Evolutionary conservation across 139 green algal species (phyloP).

Genomic region (Yamagishiella unicocca): DNA sequence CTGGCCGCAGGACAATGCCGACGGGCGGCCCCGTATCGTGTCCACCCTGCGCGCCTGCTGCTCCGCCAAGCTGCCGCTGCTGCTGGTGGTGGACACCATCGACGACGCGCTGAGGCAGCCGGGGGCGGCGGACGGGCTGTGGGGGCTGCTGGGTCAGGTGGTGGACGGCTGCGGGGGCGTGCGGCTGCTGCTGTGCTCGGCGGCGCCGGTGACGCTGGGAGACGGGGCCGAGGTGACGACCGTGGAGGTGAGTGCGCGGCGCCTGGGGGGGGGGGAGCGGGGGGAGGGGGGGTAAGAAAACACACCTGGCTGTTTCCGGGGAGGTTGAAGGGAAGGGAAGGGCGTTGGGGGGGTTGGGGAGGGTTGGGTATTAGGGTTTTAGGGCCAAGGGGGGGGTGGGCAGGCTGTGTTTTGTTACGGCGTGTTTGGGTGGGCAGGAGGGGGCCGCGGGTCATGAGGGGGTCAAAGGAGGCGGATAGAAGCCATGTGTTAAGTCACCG

Average conservation of each 20-base stretch:
- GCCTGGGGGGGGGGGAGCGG: neutral
- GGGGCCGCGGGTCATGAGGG: no score
- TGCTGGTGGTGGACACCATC: slow-evolving; percentile 41
- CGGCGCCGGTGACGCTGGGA: neutral
- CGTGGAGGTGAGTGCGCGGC: slow-evolving; percentile 29
- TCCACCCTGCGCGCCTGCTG: slow-evolving; percentile 39
- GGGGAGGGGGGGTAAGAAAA: neutral
- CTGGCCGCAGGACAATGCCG: slow-evolving; percentile 26
- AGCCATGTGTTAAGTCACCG: no score
- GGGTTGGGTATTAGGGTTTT: no score
- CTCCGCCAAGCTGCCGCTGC: slow-evolving; percentile 15
- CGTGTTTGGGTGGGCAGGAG: no score
- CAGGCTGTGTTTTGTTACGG: no score
- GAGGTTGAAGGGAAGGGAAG: neutral
- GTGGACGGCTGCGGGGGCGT: slow-evolving; percentile 8
- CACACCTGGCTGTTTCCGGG: no score
- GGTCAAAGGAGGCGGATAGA: no score
- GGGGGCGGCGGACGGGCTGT: slow-evolving; percentile 28
- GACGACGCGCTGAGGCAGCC: slow-evolving; percentile 21
- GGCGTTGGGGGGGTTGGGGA: neutral
- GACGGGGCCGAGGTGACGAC: slow-evolving; percentile 11
- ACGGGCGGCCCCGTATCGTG: slow-evolving; percentile 25
- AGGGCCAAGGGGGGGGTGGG: no score
- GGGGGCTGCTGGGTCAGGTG: slow-evolving; percentile 23
- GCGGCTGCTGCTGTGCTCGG: slow-evolving; percentile 2